A percentile compares a stretch with the other conserved stretches of the same genome.
Conservation (phyloP, 495 filamentous ascomycete genomes). For the Lasiosphaeria hispida region DNA sequence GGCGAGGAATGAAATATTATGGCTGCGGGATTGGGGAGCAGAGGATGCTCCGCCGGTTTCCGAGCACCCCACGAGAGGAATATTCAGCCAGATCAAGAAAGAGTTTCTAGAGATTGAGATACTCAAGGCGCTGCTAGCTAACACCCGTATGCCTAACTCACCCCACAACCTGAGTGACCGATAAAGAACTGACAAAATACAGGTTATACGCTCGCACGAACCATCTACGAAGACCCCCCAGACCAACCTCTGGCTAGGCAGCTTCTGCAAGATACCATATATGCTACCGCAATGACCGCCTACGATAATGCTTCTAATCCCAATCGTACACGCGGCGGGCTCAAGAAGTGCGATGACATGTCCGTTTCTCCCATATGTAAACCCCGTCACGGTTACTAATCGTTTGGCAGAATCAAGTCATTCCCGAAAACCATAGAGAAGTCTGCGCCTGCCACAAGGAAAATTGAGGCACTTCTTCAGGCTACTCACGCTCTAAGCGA, state of each 20-base stretch:
- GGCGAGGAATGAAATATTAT: constrained; percentile 66
- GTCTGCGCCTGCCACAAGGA: constrained; percentile 50
- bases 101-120: constrained; percentile 70
- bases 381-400: constrained; percentile 8
- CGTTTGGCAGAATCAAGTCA: constrained; percentile 56
- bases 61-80: constrained; percentile 48
- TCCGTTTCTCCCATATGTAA: constrained; percentile 40
- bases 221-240: constrained; percentile 62
- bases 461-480: constrained; percentile 66
- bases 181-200: constrained; percentile 20
- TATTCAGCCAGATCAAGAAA: constrained; percentile 66
- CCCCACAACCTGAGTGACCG: not conserved
- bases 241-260: constrained; percentile 49
- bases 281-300: constrained; percentile 64
- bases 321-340: constrained; percentile 74
- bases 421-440: constrained; percentile 64
- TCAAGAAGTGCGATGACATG: constrained; percentile 83
- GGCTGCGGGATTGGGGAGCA: constrained; percentile 77
- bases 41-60: constrained; percentile 36
- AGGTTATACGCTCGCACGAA: constrained; percentile 67
- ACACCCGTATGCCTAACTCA: constrained; percentile 52
- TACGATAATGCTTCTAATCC: constrained; percentile 93
- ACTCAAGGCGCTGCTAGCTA: constrained; percentile 68
- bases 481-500: constrained; percentile 86
- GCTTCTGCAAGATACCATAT: constrained; percentile 62